These are phyloP conservation scores for Verticillium nonalfalfae DNA, from an alignment of 2,329 filamentous ascomycete species.

Conservation along the genomic window DNA sequence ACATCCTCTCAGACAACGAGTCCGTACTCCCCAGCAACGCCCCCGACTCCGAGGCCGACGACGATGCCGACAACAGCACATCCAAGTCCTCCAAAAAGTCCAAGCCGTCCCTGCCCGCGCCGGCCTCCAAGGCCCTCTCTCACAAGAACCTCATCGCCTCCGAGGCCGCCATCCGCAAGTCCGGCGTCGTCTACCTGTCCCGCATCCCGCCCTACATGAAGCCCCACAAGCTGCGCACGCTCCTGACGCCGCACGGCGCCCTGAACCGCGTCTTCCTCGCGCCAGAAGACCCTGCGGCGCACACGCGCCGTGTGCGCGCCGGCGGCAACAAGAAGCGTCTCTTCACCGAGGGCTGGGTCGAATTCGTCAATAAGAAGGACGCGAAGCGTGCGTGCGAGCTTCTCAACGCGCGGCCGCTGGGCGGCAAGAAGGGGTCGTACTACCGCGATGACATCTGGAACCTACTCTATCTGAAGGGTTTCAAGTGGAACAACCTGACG, in stretches of 20 bases:
- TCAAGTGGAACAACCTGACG: slow-evolving; percentile 73
- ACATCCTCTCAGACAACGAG: slow-evolving; percentile 23
- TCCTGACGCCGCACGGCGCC: slow-evolving; percentile 67
- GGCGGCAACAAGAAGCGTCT: slow-evolving; percentile 79
- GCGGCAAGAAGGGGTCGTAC: slow-evolving; percentile 76
- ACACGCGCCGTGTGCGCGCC: slow-evolving; percentile 58
- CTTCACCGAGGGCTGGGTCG: slow-evolving; percentile 84
- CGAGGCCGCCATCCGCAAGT: slow-evolving; percentile 61
- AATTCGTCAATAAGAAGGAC: slow-evolving; percentile 69
- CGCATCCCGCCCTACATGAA: slow-evolving; percentile 88
- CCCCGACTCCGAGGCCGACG: slow-evolving; percentile 21
- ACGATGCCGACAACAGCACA: slow-evolving; percentile 8
- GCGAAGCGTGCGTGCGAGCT: slow-evolving; percentile 71
- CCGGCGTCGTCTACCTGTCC: slow-evolving; percentile 77
- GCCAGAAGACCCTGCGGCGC: slow-evolving; percentile 63
- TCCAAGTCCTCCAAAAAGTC: slow-evolving; percentile 18
- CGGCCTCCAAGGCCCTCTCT: slow-evolving; percentile 47
- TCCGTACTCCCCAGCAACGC: slow-evolving; percentile 15
- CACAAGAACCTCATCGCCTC: slow-evolving; percentile 64
- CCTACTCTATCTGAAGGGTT: slow-evolving; percentile 71
- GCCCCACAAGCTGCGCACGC: slow-evolving; percentile 66
- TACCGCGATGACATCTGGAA: slow-evolving; percentile 88
- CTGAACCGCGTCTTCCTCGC: slow-evolving; percentile 76
- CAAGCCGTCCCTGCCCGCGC: slow-evolving; percentile 27
- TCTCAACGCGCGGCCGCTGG: slow-evolving; percentile 71